Conservation (phyloP, 2,329 filamentous ascomycete genomes). For the Beauveria sp. region DNA sequence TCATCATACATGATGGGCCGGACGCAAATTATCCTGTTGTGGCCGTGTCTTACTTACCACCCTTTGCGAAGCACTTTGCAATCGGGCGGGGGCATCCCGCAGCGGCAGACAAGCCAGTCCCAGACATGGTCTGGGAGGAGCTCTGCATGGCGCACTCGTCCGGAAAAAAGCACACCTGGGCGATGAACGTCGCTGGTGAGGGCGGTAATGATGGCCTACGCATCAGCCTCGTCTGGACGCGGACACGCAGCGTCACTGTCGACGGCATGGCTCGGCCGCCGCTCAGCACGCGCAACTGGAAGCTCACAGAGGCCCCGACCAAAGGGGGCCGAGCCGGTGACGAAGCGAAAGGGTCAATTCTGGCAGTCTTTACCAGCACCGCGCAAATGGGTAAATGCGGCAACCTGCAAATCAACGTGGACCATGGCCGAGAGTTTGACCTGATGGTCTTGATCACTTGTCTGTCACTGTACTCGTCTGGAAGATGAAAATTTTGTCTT, state of each 20-base stretch:
- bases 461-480: slow-evolving; percentile 8
- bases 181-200: slow-evolving; percentile 1
- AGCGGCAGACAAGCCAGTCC: background rate
- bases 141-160: slow-evolving; percentile 2
- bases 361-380: slow-evolving; percentile 13
- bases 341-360: background rate
- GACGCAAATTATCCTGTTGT: background rate
- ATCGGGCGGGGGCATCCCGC: background rate
- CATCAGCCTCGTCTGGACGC: slow-evolving; percentile 10
- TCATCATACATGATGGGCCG: background rate
- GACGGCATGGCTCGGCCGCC: slow-evolving; percentile 11
- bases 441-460: slow-evolving; percentile 12
- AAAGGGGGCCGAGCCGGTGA: background rate
- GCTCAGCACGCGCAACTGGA: slow-evolving; percentile 13
- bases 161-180: slow-evolving; percentile 10
- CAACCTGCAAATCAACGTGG: slow-evolving; percentile 12
- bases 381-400: slow-evolving; percentile 5
- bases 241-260: slow-evolving; percentile 11
- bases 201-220: background rate
- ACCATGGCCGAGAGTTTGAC: slow-evolving; percentile 11
- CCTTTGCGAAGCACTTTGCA: slow-evolving; percentile 2
- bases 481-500: background rate
- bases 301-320: background rate
- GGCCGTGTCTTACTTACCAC: slow-evolving; percentile 9
- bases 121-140: slow-evolving; percentile 6